Evolutionary conservation across 768 basidiomycete genomes (phyloP), one percentile per base, ranked within the genome.

Genomic region (Paxillus involutus): DNA sequence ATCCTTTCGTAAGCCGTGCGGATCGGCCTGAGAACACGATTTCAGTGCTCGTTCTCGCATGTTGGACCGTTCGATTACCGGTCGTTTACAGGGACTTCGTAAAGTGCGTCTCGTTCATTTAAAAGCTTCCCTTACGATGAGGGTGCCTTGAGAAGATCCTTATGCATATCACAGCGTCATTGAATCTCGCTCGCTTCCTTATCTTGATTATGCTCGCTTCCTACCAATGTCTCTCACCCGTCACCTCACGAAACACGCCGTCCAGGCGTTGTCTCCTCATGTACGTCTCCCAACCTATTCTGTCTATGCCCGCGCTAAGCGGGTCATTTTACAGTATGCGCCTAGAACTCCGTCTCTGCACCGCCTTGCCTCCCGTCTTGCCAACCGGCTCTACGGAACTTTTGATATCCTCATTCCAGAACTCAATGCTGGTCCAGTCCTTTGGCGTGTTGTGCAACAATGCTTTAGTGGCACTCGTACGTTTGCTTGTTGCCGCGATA

Each of bases 1-100:
- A 57, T 24, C 33, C 57, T 3, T 65, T 62, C 30, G 58, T 66
- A 39, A 67, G 63, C 32, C 54, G 53, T 40, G 75, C 70, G 44
- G 76, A 78, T 52, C 66, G 64, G 10, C 76, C 80, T 1, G 74
- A 72, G 26, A 78, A 77, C 47, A 83, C 76, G 29, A 73, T 97
- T 30, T 83, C 86, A 3, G 77, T 94, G 40, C 74, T 96, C 4
- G 73, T 89, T 16, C 67, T 94, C 4, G 89, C 81, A 3, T 89
- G 87, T 59, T 94, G 91, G 91, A 84, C 81, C 19, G 63, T 95
- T 67, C 79, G 94, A 17, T 67, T 94, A 36, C 92, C 94, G 0
- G 74, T 89, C 11, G 73, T 89, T 61, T 89, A 85, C 62, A 79
- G 78, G 62, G 93, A 97, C 64, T 79, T 96, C 47, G 77, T 85